Evolutionary conservation across 78 protist species (phyloP).

Genomic region (slime mould (Dictyostelium discoideum)): DNA sequence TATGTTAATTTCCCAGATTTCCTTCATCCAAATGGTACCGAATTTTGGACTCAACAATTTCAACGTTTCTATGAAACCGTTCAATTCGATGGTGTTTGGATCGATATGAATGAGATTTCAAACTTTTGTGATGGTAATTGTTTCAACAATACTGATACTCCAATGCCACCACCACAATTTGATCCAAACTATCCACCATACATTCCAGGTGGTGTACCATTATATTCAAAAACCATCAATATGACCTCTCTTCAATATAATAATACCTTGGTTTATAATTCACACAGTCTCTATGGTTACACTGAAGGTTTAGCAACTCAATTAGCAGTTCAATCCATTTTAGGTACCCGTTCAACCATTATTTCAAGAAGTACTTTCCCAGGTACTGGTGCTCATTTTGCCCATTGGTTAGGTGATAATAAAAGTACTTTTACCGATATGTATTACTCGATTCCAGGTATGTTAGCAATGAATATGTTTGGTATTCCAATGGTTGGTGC

Average conservation of each 20-base stretch:
- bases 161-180: background rate
- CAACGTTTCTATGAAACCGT: background rate
- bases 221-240: constrained; percentile 62
- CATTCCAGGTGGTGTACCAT: constrained; percentile 46
- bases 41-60: constrained; percentile 76
- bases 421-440: constrained; percentile 53
- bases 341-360: constrained; percentile 81
- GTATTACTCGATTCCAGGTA: constrained; percentile 85
- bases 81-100: constrained; percentile 87
- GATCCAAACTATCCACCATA: constrained; percentile 83
- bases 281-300: constrained; percentile 84
- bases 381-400: constrained; percentile 82
- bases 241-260: constrained; percentile 39
- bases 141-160: background rate
- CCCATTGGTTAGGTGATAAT: constrained; percentile 91
- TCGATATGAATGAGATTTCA: constrained; percentile 92
- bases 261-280: constrained; percentile 62
- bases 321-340: constrained; percentile 48
- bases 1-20: constrained; percentile 87
- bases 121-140: constrained; percentile 84
- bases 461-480: constrained; percentile 87
- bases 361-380: constrained; percentile 90
- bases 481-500: constrained; percentile 94
- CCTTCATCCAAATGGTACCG: constrained; percentile 53
- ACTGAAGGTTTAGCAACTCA: constrained; percentile 82